Conservation (phyloP, 345 rosid species). For the Hibiscus tridactylites region DNA sequence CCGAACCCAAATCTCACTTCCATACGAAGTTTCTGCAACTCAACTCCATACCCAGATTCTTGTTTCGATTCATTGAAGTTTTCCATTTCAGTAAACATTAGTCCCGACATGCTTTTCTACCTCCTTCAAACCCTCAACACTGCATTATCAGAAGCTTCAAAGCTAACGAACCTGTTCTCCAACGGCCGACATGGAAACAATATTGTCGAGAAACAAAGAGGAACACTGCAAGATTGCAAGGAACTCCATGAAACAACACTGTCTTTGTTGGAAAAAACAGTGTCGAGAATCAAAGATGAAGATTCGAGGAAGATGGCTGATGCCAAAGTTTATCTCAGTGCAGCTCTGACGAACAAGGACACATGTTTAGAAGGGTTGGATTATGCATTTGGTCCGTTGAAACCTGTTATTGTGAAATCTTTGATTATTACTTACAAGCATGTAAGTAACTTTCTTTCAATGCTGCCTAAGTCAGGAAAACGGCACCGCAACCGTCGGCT, state of each 20-base stretch:
- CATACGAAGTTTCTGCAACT: conserved; percentile 40
- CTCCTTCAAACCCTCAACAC: conserved; percentile 55
- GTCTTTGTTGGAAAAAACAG: conserved; percentile 35
- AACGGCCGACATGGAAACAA: conserved; percentile 23
- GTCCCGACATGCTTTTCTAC: conserved; percentile 44
- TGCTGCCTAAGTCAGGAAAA: conserved; percentile 28
- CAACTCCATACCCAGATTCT: conserved; percentile 58
- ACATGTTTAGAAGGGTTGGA: conserved; percentile 82
- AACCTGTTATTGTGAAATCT: conserved; percentile 42
- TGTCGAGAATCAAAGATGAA: conserved; percentile 31
- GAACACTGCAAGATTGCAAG: conserved; percentile 67
- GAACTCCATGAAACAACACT: conserved; percentile 75
- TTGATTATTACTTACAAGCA: conserved; percentile 49
- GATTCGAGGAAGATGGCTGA: conserved; percentile 39
- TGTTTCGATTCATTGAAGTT: conserved; percentile 59
- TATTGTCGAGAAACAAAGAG: conserved; percentile 52
- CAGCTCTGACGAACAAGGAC: conserved; percentile 75
- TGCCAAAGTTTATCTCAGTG: conserved; percentile 59
- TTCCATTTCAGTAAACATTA: conserved; percentile 59
- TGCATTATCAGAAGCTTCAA: conserved; percentile 58
- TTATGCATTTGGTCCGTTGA: conserved; percentile 59
- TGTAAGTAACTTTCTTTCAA: conserved; percentile 71
- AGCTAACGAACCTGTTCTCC: conserved; percentile 41
- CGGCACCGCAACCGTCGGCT: conserved; percentile 20
- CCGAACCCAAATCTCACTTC: conserved; percentile 27